Conservation (phyloP, 2,329 filamentous ascomycete genomes). For the Colletotrichum sp. region DNA sequence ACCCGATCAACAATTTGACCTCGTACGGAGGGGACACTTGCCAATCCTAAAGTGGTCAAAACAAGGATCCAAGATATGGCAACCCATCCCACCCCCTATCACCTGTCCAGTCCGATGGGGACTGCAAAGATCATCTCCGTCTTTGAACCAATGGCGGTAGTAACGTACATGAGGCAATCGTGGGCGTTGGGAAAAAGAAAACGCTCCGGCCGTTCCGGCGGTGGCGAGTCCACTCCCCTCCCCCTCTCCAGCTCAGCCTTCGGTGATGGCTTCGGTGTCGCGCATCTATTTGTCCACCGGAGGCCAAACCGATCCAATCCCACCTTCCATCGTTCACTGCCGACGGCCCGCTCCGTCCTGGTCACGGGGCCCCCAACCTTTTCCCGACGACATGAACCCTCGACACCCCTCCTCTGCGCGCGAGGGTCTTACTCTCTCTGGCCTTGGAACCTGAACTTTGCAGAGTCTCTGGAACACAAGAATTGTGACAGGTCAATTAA, state of each 20-base stretch:
- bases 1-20: neutral
- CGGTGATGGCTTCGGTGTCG: neutral
- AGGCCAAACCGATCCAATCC: neutral
- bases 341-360: neutral
- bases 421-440: neutral
- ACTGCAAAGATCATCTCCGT: neutral
- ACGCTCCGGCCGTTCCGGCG: neutral
- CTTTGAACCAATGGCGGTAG: neutral
- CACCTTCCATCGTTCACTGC: neutral
- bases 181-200: neutral
- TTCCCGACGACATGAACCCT: neutral
- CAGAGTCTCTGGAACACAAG: neutral
- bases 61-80: neutral
- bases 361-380: neutral
- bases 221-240: neutral
- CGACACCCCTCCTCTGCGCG: neutral
- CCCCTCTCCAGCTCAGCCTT: neutral
- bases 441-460: neutral
- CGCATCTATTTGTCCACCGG: neutral
- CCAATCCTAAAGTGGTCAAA: neutral
- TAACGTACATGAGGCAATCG: neutral
- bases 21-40: neutral
- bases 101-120: neutral
- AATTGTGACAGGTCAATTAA: neutral
- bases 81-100: neutral